A percentile compares a stretch with the other conserved stretches of the same genome.
These are phyloP conservation scores for Madurella mycetomatis DNA, from an alignment of 2,329 filamentous ascomycete genomes.

Conservation along the genomic window DNA sequence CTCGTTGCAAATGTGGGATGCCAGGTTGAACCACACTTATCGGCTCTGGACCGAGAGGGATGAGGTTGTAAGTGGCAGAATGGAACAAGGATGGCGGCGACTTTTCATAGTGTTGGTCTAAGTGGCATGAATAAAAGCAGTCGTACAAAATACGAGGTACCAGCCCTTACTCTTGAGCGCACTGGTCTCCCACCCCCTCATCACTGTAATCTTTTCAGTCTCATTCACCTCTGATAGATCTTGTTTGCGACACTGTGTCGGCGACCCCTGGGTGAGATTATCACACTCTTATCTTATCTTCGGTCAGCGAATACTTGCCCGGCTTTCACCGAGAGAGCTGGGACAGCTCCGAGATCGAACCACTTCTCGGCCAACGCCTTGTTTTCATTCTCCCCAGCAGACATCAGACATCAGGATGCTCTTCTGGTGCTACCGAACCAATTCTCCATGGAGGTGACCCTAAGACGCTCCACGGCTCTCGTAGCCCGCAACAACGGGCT, in stretches of 20 bases:
- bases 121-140: neutral
- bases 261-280: neutral
- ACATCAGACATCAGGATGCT: slow-evolving; percentile 12
- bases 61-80: too few relatives aligned
- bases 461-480: slow-evolving; percentile 20
- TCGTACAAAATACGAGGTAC: too few relatives aligned
- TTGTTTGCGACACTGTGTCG: too few relatives aligned
- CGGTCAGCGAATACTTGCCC: slow-evolving; percentile 8
- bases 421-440: neutral
- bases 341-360: too few relatives aligned
- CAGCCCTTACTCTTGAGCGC: too few relatives aligned
- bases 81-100: too few relatives aligned
- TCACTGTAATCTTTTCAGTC: too few relatives aligned
- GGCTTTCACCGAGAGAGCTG: slow-evolving; percentile 9
- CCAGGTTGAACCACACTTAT: neutral
- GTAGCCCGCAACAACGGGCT: slow-evolving; percentile 15
- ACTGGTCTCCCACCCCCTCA: too few relatives aligned
- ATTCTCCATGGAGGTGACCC: slow-evolving; percentile 24
- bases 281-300: slow-evolving; percentile 8
- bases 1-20: neutral
- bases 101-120: neutral
- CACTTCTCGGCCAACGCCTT: neutral
- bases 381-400: neutral
- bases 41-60: neutral
- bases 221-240: too few relatives aligned